phyloP scores from a whole-genome alignment of 2,329 filamentous ascomycete species.

The Hymenoscyphus linearis region DNA sequence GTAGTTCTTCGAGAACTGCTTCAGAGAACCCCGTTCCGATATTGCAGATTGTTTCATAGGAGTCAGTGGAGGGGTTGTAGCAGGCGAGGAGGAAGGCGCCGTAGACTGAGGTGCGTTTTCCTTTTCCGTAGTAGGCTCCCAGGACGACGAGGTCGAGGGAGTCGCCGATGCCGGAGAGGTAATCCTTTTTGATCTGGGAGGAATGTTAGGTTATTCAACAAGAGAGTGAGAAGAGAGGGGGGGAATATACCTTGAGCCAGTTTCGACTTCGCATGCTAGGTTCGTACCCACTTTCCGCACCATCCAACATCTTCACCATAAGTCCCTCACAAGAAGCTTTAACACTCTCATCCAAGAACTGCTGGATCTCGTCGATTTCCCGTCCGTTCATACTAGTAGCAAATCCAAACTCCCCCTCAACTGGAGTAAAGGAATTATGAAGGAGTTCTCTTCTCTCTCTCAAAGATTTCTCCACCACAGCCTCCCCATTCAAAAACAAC shows the following conservation, averaged over 20 bases:
- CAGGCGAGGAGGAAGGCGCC: slow-evolving; percentile 94
- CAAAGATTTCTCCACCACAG: slow-evolving; percentile 81
- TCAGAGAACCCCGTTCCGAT: slow-evolving; percentile 97
- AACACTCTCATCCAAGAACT: slow-evolving; percentile 86
- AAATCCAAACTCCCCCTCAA: slow-evolving; percentile 88
- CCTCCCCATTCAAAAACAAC: slow-evolving; percentile 85
- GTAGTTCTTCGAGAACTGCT: slow-evolving; percentile 81
- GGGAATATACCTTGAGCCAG: slow-evolving; percentile 76
- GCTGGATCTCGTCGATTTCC: slow-evolving; percentile 89
- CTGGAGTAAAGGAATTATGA: slow-evolving; percentile 63
- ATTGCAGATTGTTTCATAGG: slow-evolving; percentile 95
- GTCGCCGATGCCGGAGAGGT: slow-evolving; percentile 88
- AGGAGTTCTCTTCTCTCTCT: slow-evolving; percentile 78
- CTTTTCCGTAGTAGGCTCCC: slow-evolving; percentile 88
- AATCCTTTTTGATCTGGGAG: slow-evolving; percentile 87
- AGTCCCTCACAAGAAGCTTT: slow-evolving; percentile 94
- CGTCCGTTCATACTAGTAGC: slow-evolving; percentile 82
- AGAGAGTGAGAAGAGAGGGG: not conserved
- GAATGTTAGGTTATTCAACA: not conserved
- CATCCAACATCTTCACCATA: slow-evolving; percentile 99
- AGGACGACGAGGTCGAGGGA: slow-evolving; percentile 94
- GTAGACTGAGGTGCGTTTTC: slow-evolving; percentile 93
- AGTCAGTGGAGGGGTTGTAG: slow-evolving; percentile 75
- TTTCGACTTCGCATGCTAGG: slow-evolving; percentile 94
- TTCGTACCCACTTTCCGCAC: slow-evolving; percentile 87